phyloP scores from a whole-genome alignment of 208 protist genomes.

The Perkinsela sp. region DNA sequence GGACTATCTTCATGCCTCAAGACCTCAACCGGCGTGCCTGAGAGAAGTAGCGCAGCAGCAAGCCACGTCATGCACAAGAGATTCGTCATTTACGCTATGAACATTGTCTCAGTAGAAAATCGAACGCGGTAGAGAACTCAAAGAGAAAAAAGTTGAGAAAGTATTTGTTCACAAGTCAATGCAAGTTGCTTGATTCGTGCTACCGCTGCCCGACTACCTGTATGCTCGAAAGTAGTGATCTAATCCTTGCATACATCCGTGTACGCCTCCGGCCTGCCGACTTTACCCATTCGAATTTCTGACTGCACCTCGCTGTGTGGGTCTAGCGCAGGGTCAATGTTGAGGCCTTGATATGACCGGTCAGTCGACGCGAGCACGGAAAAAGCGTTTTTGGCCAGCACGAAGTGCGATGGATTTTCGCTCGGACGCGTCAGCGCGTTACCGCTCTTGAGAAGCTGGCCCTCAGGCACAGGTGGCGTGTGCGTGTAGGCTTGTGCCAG shows the following conservation, averaged over 20 bases:
- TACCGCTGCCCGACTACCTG: no score
- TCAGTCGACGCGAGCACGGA: background rate
- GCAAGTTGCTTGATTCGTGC: no score
- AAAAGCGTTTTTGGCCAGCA: background rate
- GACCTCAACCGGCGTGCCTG: no score
- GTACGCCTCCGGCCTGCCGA: background rate
- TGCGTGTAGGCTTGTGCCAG: background rate
- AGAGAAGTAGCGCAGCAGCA: no score
- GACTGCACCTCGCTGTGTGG: background rate
- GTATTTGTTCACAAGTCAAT: no score
- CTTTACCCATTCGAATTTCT: background rate
- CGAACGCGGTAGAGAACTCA: no score
- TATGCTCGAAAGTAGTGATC: no score
- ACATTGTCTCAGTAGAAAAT: no score
- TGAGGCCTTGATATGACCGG: background rate
- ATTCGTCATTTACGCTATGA: no score
- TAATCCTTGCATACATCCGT: background rate
- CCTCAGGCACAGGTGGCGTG: background rate
- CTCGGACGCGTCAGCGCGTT: background rate
- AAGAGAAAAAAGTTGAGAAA: no score
- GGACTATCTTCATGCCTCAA: no score
- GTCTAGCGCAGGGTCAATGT: background rate
- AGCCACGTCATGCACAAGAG: no score
- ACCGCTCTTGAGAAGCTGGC: background rate
- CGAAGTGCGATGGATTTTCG: background rate